A percentile compares a stretch with the other conserved stretches of the same genome.
These are phyloP conservation scores for Sporothrix protearum DNA, from an alignment of 2,329 filamentous ascomycete species.

Conservation along the genomic window DNA sequence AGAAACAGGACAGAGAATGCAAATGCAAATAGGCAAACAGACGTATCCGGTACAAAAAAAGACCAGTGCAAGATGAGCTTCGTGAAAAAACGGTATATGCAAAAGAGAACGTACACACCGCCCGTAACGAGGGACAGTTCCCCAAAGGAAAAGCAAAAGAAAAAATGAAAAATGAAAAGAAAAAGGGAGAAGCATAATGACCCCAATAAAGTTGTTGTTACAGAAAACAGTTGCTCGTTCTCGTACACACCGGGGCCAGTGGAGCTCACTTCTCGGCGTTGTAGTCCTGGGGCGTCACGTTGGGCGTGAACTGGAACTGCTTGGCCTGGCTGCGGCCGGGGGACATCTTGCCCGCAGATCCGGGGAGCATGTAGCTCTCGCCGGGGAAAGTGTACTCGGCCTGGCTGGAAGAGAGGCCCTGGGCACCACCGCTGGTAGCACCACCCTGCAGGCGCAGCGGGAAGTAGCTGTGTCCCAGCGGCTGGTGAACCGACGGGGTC, in stretches of 20 bases:
- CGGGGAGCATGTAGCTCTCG: constrained; percentile 38
- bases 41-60: background rate
- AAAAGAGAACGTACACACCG: constrained; percentile 2
- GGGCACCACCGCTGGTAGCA: constrained; percentile 29
- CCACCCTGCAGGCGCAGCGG: constrained; percentile 31
- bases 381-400: constrained; percentile 53
- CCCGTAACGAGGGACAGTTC: background rate
- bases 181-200: background rate
- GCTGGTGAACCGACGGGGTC: constrained; percentile 48
- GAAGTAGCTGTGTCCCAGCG: constrained; percentile 44
- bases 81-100: background rate
- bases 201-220: constrained; percentile 15
- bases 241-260: background rate
- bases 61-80: background rate
- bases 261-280: background rate
- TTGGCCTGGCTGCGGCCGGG: constrained; percentile 40
- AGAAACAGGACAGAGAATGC: background rate
- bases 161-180: background rate
- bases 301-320: constrained; percentile 46
- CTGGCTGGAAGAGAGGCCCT: constrained; percentile 32
- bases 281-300: constrained; percentile 46
- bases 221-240: background rate
- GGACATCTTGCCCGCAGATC: constrained; percentile 38
- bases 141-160: background rate
- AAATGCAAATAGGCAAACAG: background rate